Evolutionary conservation across 768 basidiomycete species (phyloP).

Genomic region (Xerocomellus intermedius): DNA sequence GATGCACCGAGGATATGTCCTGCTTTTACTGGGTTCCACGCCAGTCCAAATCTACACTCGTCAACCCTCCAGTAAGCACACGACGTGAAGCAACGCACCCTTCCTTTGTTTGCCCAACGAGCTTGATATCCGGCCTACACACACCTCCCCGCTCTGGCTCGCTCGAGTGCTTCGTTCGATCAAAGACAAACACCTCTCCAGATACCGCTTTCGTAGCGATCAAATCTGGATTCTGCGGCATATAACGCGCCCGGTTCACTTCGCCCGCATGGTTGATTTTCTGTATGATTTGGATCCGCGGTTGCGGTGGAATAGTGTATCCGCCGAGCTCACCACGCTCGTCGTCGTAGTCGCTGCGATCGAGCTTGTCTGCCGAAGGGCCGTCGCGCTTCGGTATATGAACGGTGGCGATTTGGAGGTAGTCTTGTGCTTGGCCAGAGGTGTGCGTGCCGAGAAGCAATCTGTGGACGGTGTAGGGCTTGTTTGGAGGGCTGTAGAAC

Average conservation of each 20-base stretch:
- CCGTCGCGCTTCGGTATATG: conserved; percentile 85
- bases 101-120: conserved; percentile 89
- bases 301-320: conserved; percentile 78
- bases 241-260: conserved; percentile 96
- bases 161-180: conserved; percentile 94
- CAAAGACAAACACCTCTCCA: conserved; percentile 93
- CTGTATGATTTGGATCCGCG: conserved; percentile 87
- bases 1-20: conserved; percentile 90
- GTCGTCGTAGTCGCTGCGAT: conserved; percentile 81
- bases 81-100: conserved; percentile 56
- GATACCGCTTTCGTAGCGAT: conserved; percentile 93
- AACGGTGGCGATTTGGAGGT: conserved; percentile 93
- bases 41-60: conserved; percentile 79
- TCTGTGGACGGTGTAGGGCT: conserved; percentile 93
- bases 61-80: conserved; percentile 3
- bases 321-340: conserved; percentile 95
- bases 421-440: conserved; percentile 89
- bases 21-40: conserved; percentile 83
- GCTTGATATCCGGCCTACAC: conserved; percentile 86
- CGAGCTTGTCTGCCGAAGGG: conserved; percentile 71
- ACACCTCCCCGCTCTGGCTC: conserved; percentile 83
- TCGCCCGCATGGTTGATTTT: conserved; percentile 94
- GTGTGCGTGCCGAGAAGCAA: conserved; percentile 97
- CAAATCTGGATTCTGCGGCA: conserved; percentile 98
- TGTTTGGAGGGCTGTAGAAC: conserved; percentile 71